Evolutionary conservation across 2,329 filamentous ascomycete species (phyloP), one percentile per base, ranked within the genome.

Genomic region (Cercospora berteroae): DNA sequence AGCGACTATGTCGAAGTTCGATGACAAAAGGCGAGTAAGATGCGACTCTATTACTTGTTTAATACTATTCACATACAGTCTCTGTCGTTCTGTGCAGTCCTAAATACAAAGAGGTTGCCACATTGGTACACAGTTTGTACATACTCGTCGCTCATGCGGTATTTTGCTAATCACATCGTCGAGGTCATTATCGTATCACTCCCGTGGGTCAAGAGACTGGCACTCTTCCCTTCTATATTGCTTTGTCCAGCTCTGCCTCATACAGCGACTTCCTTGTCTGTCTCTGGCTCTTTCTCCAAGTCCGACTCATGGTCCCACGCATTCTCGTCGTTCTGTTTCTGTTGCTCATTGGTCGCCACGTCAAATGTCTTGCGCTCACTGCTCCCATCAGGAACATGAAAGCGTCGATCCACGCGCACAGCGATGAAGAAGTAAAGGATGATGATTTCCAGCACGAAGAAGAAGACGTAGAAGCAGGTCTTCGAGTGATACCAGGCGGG

Each of bases 401-500:
- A 77, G 5, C 69, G 65, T 58, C 67, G 61, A 44, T 78, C 75
- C 10, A 78, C 64, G 1, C 76, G 63, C 3, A 67, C 67, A 5
- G 70, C 52, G 7, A 75, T 36, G 48, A 73, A 75, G 23, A 75
- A 65, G 56, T 71, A 71, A 6, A 78, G 52, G 50, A 77, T 71
- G n/a, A 76, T 16, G 56, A 77, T 71, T 65, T 79, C 77, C 27
- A 75, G 33, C 23, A 70, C 66, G 62, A 77, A 76, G 7, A 68
- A 67, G 56, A 78, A 72, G 60, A 71, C 60, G 58, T 78, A 79
- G 61, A 77, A 77, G 2, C 69, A 68, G 3, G 73, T 70, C 29
- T 73, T 75, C 8, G 70, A 69, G 39, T 77, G 63, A 27, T 74
- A 78, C 76, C 75, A 78, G 4, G 73, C 74, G 16, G 76, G 74